Evolutionary conservation across 2,329 filamentous ascomycete genomes (phyloP).

Genomic region (Pseudophaeomoniella oleicola): DNA sequence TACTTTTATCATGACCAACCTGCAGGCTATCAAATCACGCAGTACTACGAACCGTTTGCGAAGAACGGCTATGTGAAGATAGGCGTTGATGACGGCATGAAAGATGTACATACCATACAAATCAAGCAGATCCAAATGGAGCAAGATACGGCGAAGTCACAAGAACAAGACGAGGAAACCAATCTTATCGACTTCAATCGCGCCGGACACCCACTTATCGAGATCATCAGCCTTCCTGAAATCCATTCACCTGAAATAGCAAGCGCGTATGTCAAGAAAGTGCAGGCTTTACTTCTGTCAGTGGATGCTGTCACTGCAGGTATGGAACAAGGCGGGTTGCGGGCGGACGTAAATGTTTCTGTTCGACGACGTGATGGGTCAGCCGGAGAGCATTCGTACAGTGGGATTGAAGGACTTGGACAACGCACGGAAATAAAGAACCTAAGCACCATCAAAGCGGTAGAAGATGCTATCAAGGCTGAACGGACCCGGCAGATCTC

Average conservation of each 20-base stretch:
- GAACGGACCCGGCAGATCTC: conserved; percentile 80
- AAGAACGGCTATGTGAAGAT: conserved; percentile 60
- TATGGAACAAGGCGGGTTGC: conserved; percentile 82
- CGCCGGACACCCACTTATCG: conserved; percentile 77
- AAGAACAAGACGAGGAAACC: conserved; percentile 56
- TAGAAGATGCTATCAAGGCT: conserved; percentile 86
- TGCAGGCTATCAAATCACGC: conserved; percentile 91
- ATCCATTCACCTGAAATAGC: conserved; percentile 80
- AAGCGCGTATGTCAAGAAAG: conserved; percentile 74
- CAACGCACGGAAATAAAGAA: conserved; percentile 97
- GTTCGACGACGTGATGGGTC: conserved; percentile 44
- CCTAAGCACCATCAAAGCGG: conserved; percentile 80
- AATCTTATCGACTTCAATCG: conserved; percentile 89
- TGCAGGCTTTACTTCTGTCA: conserved; percentile 64
- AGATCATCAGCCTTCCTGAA: conserved; percentile 85
- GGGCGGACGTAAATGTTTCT: conserved; percentile 93
- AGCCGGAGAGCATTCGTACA: conserved; percentile 33
- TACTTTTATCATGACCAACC: conserved; percentile 99
- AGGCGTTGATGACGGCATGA: conserved; percentile 62
- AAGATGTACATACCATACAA: conserved; percentile 54
- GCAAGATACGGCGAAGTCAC: conserved; percentile 92
- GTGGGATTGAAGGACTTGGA: conserved; percentile 51
- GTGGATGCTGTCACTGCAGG: conserved; percentile 78
- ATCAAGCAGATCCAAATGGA: conserved; percentile 96
- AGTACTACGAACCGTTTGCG: conserved; percentile 67